Evolutionary conservation across 2,329 filamentous ascomycete genomes (phyloP), one percentile per base, ranked within the genome.

Genomic region (Grosmannia serpens): DNA sequence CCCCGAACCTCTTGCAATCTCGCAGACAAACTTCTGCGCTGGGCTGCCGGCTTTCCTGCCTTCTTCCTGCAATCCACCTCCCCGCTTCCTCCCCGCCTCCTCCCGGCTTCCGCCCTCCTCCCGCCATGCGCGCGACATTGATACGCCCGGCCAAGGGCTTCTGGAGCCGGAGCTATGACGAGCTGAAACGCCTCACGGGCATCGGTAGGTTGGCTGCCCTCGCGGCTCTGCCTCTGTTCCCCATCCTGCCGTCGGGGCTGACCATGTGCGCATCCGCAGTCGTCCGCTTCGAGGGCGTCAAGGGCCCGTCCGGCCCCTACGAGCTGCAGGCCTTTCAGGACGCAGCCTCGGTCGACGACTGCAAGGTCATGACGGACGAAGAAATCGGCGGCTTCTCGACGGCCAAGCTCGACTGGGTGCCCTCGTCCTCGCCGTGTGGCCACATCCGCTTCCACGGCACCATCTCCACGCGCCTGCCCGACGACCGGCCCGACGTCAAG

Each of bases 351-450:
- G 66, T 83, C 44, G 64, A 71, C 41, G 73, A 75, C 62, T 82
- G 79, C 71, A 94, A 95, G 70, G 77, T 88, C 64, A 94, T 97
- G 85, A 88, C 86, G 64, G 92, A 99, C 70, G 77, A 78, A 59
- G 87, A 92, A 67, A 89, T 95, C 27, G 92, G 92, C 62, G 94
- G 92, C 60, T 91, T 83, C 74, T 96, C 91, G 38, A 82, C 81
- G 22, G 87, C 84, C 49, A 74, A 82, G 51, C 77, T 97, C 61
- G 87, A 91, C 65, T 85, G 83, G 69, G 74, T 84, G 47, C 74
- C 70, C 9, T 59, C 62, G 46, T 55, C 60, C 59, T 35, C 57
- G 22, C 53, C 51, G 35, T 64, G 66, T 49, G 76, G 83, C 33
- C 88, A 95, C 72, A 84, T 85, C 22, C 82, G 87, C 61, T 99